phyloP scores from a whole-genome alignment of 1,139 yeast genomes.

The Lodderomyces margitis region DNA sequence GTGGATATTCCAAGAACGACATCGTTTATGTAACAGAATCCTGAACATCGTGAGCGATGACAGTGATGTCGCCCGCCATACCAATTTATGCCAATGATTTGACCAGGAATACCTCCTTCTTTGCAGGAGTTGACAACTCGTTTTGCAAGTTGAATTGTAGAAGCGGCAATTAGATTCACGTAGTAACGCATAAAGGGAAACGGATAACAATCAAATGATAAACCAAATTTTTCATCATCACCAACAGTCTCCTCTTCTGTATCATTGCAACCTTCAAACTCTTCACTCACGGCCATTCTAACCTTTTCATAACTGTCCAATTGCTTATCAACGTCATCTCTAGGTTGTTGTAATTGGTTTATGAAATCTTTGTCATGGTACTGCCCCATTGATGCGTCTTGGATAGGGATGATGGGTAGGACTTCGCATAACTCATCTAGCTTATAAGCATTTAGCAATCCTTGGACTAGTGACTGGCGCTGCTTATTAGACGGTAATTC shows the following conservation, averaged over 20 bases:
- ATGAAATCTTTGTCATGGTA: constrained; percentile 45
- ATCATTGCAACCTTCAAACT: constrained; percentile 16
- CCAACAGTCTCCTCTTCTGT: constrained; percentile 3
- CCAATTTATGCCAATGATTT: constrained; percentile 61
- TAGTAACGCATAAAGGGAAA: constrained; percentile 57
- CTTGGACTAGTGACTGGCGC: constrained; percentile 46
- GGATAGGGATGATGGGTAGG: constrained; percentile 25
- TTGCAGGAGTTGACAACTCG: constrained; percentile 15
- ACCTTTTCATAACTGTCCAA: constrained; percentile 6
- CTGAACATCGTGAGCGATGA: constrained; percentile 53
- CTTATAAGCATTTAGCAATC: constrained; percentile 42
- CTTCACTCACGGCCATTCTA: constrained; percentile 7
- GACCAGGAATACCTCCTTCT: constrained; percentile 8
- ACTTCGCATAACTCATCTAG: constrained; percentile 26
- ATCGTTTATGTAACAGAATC: constrained; percentile 76
- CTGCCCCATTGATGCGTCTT: constrained; percentile 24
- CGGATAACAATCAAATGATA: constrained; percentile 63
- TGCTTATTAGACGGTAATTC: constrained; percentile 52
- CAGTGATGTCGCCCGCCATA: constrained; percentile 82
- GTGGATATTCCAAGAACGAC: constrained; percentile 51
- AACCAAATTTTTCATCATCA: constrained; percentile 11
- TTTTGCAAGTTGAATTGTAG: constrained; percentile 53
- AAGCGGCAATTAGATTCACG: constrained; percentile 52
- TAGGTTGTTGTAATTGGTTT: constrained; percentile 25
- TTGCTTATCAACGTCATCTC: constrained; percentile 17